Conservation (phyloP, 2,329 filamentous ascomycete genomes). For the Exophiala oligosperma region DNA sequence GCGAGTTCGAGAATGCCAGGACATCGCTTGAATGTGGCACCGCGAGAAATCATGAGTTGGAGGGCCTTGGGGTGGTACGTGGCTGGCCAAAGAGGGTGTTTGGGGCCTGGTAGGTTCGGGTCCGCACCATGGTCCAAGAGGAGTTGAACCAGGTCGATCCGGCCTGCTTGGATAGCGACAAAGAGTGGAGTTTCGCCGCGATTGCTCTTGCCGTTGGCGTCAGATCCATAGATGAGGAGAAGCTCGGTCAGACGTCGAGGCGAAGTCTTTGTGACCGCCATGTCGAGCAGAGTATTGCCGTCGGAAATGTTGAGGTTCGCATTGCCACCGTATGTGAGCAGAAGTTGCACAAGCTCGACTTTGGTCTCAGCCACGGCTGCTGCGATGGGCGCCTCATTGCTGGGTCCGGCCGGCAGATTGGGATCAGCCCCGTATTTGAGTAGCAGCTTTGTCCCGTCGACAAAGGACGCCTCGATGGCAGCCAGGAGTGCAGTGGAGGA, state of each 20-base stretch:
- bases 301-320: slow-evolving; percentile 54
- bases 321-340: slow-evolving; percentile 63
- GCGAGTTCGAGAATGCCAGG: slow-evolving; percentile 67
- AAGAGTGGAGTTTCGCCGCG: slow-evolving; percentile 65
- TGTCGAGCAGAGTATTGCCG: slow-evolving; percentile 62
- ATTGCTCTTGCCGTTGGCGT: slow-evolving; percentile 60
- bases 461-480: slow-evolving; percentile 54
- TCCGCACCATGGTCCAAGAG: slow-evolving; percentile 62
- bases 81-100: slow-evolving; percentile 68
- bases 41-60: slow-evolving; percentile 58
- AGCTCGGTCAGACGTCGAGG: slow-evolving; percentile 58
- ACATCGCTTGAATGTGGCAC: slow-evolving; percentile 60
- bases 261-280: slow-evolving; percentile 60
- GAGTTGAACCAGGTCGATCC: slow-evolving; percentile 57
- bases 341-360: slow-evolving; percentile 58
- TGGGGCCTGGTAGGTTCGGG: slow-evolving; percentile 67
- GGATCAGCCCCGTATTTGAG: slow-evolving; percentile 65
- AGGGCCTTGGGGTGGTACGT: slow-evolving; percentile 60
- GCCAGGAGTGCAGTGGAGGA: slow-evolving; percentile 54
- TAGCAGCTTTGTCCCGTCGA: slow-evolving; percentile 59
- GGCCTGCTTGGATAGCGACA: slow-evolving; percentile 58
- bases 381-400: slow-evolving; percentile 57
- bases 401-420: slow-evolving; percentile 52
- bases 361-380: slow-evolving; percentile 54
- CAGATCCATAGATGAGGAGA: slow-evolving; percentile 60